These are phyloP conservation scores for Aurantiochytrium sp. DNA, from an alignment of 108 stramenopile species.

Conservation along the genomic window DNA sequence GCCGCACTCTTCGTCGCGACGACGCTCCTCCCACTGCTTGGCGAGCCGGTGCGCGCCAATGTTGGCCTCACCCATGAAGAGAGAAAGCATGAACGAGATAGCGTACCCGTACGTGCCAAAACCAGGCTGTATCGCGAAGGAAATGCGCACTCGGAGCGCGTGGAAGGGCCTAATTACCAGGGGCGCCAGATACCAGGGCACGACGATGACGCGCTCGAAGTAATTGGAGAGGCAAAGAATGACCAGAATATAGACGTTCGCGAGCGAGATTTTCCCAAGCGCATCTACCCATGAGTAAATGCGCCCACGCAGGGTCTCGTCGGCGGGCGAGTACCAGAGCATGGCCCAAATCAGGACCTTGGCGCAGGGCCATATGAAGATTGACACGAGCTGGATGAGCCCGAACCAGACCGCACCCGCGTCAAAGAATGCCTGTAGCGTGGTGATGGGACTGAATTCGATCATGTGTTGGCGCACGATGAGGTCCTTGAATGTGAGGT, in stretches of 20 bases:
- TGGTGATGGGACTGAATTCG: neutral
- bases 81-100: neutral
- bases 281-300: neutral
- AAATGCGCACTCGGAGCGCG: neutral
- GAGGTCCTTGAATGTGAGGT: neutral
- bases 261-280: neutral
- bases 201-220: neutral
- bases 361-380: neutral
- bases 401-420: neutral
- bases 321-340: neutral
- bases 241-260: neutral
- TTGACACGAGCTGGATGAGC: neutral
- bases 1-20: neutral
- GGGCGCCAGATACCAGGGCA: neutral
- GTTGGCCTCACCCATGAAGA: neutral
- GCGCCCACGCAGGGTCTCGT: neutral
- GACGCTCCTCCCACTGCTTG: neutral
- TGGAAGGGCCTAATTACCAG: neutral
- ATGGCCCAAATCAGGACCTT: neutral
- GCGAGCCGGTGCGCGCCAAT: neutral
- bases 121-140: neutral
- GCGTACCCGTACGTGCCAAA: neutral
- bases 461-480: neutral
- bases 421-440: neutral
- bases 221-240: neutral